Evolutionary conservation across 306 rosid species (phyloP).

Genomic region (barrel medic (Medicago truncatula)): DNA sequence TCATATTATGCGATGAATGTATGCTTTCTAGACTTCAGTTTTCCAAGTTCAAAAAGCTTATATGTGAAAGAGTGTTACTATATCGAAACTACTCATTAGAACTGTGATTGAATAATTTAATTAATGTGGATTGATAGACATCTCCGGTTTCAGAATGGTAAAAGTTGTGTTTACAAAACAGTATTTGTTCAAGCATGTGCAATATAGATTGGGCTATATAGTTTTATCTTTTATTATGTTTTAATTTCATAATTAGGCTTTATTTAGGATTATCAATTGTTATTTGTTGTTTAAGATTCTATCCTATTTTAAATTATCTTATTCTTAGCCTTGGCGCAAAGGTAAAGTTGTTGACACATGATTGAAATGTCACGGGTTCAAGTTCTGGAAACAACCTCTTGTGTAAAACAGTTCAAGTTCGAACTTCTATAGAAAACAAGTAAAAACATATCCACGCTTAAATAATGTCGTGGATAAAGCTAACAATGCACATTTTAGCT

Average conservation of each 20-base stretch:
- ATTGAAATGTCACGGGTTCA: no score
- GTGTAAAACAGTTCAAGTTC: no score
- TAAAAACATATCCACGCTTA: neutral
- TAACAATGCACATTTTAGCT: neutral
- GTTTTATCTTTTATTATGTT: slow-evolving; percentile 1
- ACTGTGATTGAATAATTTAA: neutral
- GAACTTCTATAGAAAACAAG: slow-evolving; percentile 10
- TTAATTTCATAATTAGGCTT: neutral
- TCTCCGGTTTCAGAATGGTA: neutral
- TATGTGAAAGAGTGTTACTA: no score
- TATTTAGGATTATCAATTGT: neutral
- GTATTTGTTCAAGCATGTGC: slow-evolving; percentile 7
- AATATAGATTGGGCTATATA: neutral
- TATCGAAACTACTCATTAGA: neutral
- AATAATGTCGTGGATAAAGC: neutral
- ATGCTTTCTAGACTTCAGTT: neutral
- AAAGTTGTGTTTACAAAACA: slow-evolving; percentile 10
- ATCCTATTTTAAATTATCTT: slow-evolving; percentile 16
- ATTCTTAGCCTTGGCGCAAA: neutral
- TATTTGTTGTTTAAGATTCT: slow-evolving; percentile 11
- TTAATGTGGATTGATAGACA: neutral
- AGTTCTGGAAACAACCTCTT: no score
- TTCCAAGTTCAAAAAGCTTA: no score
- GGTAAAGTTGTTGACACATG: no score
- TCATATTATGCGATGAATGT: slow-evolving; percentile 23